Evolutionary conservation across 129 eudicot genomes (phyloP), one percentile per base, ranked within the genome.

Genomic region (Erigeron canadensis): DNA sequence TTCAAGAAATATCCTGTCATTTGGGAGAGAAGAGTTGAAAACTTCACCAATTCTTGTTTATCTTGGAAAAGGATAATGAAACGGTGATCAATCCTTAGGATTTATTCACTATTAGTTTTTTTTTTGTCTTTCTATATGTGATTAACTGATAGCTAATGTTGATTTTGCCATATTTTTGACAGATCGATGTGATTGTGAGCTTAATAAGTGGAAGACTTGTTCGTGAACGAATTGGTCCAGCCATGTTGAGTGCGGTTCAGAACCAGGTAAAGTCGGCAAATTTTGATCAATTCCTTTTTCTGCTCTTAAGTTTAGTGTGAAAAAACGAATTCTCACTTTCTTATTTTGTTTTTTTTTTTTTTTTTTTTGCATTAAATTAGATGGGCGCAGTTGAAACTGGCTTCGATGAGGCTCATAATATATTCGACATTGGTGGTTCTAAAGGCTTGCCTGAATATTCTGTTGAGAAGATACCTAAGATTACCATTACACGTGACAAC

Each of bases 181-280:
- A 94, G 99, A 94, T 90, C 69, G 99, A 94, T 82, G 99, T 94
- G 43, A 90, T 94, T 70, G 90, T 86, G 6, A 94, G 99, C 85
- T 91, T 94, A 45, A 54, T 94, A 59, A 94, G 97, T 57, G 99
- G 99, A 70, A 90, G 99, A 70, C 99, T 94, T 79, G 99, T 94
- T 23, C 99, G 99, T 38, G 99, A 94, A 67, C 83, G 97, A 19
- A 94, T 94, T 47, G 99, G 99, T 75, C 99, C 99, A 0, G 99
- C 99, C 63, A 94, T 94, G 99, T 80, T 94, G 66, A 94, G 99
- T 78, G 99, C 99, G 6, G 99, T 94, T 41, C 99, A 94, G 73
- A 94, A 96, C 78, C 97, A 94, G 96, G 98, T 91, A 83, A 71
- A 46, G 46, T 62, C 67, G 61, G 56, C 12, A 8, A 64, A 3